Evolutionary conservation across 495 filamentous ascomycete genomes (phyloP), one percentile per base, ranked within the genome.

Genomic region (Cryomyces antarcticus): DNA sequence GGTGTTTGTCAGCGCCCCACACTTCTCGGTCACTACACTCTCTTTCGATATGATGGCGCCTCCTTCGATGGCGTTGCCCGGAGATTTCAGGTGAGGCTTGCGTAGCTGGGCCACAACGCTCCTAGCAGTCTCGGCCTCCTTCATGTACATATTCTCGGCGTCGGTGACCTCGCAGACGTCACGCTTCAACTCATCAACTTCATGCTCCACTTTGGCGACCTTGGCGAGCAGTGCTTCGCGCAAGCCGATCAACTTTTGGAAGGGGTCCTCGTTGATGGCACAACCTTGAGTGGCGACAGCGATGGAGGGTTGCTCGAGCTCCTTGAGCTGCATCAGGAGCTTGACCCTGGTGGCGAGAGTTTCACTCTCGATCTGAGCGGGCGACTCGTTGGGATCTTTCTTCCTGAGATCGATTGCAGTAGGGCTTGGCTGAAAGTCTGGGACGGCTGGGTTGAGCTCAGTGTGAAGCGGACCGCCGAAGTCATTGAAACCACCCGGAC

Each of bases 381-480:
- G 40, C 6, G 17, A n/a, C 17, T 24, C 3, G 9, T n/a, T 5
- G 31, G 1, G 11, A 28, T 35, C 13, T 2, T 39, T 24, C 9
- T 37, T 6, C 30, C 43, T 46, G 10, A 30, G 47, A 12, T 47
- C 30, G 5, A 46, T 0, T 10, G 42, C 47, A 7, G 30, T 49
- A 28, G 34, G 35, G 31, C 4, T 46, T 6, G 47, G 47, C 28
- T 37, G 42, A 28, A 49, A 49, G 0, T n/a, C 6, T 7, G 42
- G 37, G 5, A 42, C 35, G 5, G 42, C 17, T 7, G 46, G 46
- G 42, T 49, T 45, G 38, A 45, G 37, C n/a, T 27, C 2, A 30
- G 43, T n/a, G n/a, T 0, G 41, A 27, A 28, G 5, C 17, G 17
- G 17, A 24, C 17, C 17, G 17, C 17, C 17, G 17, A 24, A 24